Base-by-base conservation (phyloP, 306 rosid species). In the Biancaea sappan region DNA sequence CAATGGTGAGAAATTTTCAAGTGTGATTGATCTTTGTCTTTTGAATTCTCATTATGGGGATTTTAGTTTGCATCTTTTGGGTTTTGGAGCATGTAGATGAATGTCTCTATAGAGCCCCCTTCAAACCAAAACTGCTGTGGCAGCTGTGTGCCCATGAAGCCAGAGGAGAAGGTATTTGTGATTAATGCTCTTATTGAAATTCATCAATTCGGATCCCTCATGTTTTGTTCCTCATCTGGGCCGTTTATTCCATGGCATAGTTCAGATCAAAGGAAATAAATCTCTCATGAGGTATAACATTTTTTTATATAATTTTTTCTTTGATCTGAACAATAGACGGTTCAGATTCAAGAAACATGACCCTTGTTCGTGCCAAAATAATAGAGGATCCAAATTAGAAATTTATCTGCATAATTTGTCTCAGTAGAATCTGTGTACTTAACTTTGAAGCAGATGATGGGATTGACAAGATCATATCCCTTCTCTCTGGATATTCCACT, bases 81-180 rank as follows among this genome's bases (percentile, higher is more conserved):
- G 34, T 73, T 52, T 1, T 73, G 73, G 57, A 80, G 29, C 31
- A 21, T 78, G 85, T 37, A 94, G 98, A 88, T 87, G 85, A 88
- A 78, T 81, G 82, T 67, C 29, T 77, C 80, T 46, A 72, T 70
- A 77, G 98, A 94, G 97, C 98, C 91, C 98, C 98, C 98, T 94
- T 94, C 97, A 94, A 94, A 94, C 98, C 98, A 94, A 94, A 94
- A 80, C 75, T 81, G 29, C 43, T 52, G 72, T 62, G 71, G 80
- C 82, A 86, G 74, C 61, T 70, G 52, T 46, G 63, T 68, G 57
- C 72, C 80, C 15, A 26, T 63, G 50, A 76, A 71, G 75, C 84
- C 85, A 40, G 82, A 68, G 53, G 90, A 84, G 54, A 84, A 80
- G 92, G 98, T 90, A 83, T 59, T n/a, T 64, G 19, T 60, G 59